A percentile compares a stretch with the other conserved stretches of the same genome.
phyloP scores from a whole-genome alignment of 176 grass and related monocot genomes.

The Saccharum officinarum region DNA sequence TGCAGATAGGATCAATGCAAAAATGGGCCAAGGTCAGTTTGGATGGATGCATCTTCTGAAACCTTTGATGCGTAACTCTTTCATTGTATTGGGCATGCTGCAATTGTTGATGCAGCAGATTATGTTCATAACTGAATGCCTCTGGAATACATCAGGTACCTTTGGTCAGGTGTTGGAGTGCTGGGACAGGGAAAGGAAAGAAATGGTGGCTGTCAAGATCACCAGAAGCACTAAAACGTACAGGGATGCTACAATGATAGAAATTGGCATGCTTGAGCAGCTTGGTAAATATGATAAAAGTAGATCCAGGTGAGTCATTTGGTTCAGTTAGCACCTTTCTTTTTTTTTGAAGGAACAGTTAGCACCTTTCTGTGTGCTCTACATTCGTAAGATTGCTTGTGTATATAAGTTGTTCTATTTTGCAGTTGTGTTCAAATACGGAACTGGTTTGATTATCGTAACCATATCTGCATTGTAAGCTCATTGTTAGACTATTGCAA shows the following conservation, averaged over 20 bases:
- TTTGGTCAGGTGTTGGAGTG: slow-evolving; percentile 83
- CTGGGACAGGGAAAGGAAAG: slow-evolving; percentile 68
- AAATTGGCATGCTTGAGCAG: slow-evolving; percentile 65
- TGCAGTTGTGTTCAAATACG: slow-evolving; percentile 91
- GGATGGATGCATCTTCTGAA: background rate
- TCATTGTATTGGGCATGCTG: background rate
- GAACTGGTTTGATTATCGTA: slow-evolving; percentile 96
- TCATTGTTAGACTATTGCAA: slow-evolving; percentile 56
- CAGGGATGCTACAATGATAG: slow-evolving; percentile 75
- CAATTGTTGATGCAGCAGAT: background rate
- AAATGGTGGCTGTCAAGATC: slow-evolving; percentile 86
- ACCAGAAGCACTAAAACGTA: slow-evolving; percentile 67
- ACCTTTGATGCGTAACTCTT: slow-evolving; percentile 1
- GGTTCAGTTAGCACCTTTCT: background rate
- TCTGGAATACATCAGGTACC: slow-evolving; percentile 60
- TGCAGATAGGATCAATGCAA: slow-evolving; percentile 82
- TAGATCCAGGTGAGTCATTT: slow-evolving; percentile 47
- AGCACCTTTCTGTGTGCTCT: background rate
- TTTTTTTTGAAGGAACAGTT: background rate
- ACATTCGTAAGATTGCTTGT: slow-evolving; percentile 38
- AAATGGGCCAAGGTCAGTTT: slow-evolving; percentile 93
- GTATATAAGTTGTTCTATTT: slow-evolving; percentile 62
- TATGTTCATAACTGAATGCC: slow-evolving; percentile 14
- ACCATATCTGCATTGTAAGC: slow-evolving; percentile 95
- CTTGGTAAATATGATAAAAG: slow-evolving; percentile 68